Evolutionary conservation across 225 moss, liverwort and hornwort species (phyloP).

Genomic region (Bryoerythrophyllum caledonicum): DNA sequence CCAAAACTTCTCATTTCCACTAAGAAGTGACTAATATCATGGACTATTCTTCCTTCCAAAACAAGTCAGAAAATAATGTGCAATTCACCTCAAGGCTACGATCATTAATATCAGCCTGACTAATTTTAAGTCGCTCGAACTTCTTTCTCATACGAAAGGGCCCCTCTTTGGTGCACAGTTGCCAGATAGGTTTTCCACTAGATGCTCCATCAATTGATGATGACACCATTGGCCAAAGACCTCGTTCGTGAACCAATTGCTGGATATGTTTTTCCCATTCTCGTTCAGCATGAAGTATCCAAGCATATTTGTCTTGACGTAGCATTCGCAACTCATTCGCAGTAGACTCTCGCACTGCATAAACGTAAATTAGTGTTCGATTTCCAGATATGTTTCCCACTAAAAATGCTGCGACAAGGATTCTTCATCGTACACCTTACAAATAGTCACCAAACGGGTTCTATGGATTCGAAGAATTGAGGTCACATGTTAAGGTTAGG

Average conservation of each 20-base stretch:
- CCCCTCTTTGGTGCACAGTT: constrained; percentile 90
- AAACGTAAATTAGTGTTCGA: constrained; percentile 35
- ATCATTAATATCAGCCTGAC: constrained; percentile 53
- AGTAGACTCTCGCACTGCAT: constrained; percentile 84
- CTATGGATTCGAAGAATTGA: background rate
- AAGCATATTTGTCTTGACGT: constrained; percentile 96
- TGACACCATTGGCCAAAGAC: constrained; percentile 81
- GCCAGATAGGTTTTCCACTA: constrained; percentile 76
- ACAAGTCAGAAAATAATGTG: background rate
- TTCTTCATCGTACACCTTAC: too few relatives aligned
- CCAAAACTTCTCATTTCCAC: background rate
- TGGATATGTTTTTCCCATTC: constrained; percentile 90
- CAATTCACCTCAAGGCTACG: constrained; percentile 51
- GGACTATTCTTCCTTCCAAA: background rate
- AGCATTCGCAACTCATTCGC: constrained; percentile 80
- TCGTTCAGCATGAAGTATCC: constrained; percentile 98
- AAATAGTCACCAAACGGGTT: too few relatives aligned
- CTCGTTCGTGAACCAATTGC: constrained; percentile 93
- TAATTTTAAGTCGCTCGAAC: constrained; percentile 81
- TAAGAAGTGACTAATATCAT: background rate
- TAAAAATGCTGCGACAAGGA: background rate
- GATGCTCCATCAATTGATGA: constrained; percentile 58
- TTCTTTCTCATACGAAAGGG: constrained; percentile 99
- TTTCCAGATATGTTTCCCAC: constrained; percentile 13
- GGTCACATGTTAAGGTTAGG: background rate